Base-by-base conservation (phyloP, 352 stramenopile genomes). In the Thalassiosira exigua region DNA sequence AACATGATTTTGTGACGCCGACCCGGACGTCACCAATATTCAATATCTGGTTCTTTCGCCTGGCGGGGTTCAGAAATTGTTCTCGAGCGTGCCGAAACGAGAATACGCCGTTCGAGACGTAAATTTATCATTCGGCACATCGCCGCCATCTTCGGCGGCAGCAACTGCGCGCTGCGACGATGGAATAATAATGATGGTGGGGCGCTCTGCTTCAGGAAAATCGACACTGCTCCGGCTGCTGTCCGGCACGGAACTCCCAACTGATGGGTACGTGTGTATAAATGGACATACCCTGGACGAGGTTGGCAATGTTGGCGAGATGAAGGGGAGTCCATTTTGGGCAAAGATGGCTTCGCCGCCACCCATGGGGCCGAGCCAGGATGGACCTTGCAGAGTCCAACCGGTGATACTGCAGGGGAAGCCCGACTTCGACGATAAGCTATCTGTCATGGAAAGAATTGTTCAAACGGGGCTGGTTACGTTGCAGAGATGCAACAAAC, bases 11-110 rank as follows among this genome's bases (percentile, higher is more conserved):
- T 27, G 41, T n/a, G 19, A 50, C 11, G 30, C 7, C 58, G 29
- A 46, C 57, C 12, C 2, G 17, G 9, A n/a, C n/a, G n/a, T n/a
- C n/a, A n/a, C n/a, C 26, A 12, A 60, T 17, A 46, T 42, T 33
- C 61, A 26, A 42, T 24, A 24, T 29, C 42, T 11, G 11, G 36
- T 30, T 9, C 59, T 41, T 11, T 27, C 5, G n/a, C 19, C 29
- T 3, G 27, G 48, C 48, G 1, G 44, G 54, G 2, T 1, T 24
- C 22, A 83, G 75, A 86, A 71, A 75, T 54, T 86, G 41, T 86
- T 86, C 50, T 86, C 79, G 22, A 83, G 72, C 24, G 74, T 86
- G 0, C 79, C 79, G 41, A 81, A 81, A 69, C 67, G 79, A 42
- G 58, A 80, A 69, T 83, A 81, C 73, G 79, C 79, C n/a, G 12